A percentile compares a stretch with the other conserved stretches of the same genome.
Evolutionary conservation across 345 rosid species (phyloP).

Genomic region (Luvunga scandens): DNA sequence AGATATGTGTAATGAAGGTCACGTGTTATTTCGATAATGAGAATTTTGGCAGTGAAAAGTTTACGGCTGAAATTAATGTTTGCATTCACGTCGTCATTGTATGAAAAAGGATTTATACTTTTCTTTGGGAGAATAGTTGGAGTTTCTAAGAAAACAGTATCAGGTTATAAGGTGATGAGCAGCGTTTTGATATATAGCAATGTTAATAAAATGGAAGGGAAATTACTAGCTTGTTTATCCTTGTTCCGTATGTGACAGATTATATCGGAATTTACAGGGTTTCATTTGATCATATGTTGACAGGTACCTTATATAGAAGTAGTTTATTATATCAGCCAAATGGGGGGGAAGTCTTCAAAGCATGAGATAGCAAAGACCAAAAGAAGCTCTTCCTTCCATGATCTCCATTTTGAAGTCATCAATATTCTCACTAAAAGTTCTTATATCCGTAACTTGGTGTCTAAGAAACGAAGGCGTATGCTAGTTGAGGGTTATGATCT

Average conservation of each 20-base stretch:
- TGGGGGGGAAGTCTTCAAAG: constrained; percentile 73
- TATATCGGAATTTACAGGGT: not conserved
- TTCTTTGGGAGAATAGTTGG: not conserved
- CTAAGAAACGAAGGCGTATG: constrained; percentile 78
- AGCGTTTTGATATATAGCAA: not conserved
- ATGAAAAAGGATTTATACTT: not conserved
- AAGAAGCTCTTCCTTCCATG: constrained; percentile 19
- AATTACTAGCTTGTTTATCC: not conserved
- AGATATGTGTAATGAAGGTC: not conserved
- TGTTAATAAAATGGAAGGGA: not conserved
- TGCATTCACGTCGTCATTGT: not conserved
- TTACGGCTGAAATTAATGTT: not conserved
- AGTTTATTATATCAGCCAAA: constrained; percentile 19
- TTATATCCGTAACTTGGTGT: constrained; percentile 76
- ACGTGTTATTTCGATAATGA: not conserved
- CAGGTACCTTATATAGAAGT: constrained; percentile 14
- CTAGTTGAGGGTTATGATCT: constrained; percentile 85
- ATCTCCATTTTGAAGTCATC: constrained; percentile 38
- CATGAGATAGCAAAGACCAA: constrained; percentile 29
- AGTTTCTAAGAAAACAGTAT: not conserved
- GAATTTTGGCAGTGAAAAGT: not conserved
- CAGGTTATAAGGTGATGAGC: not conserved
- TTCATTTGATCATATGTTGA: not conserved
- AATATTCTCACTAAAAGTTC: constrained; percentile 51
- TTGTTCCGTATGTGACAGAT: not conserved